Conservation (phyloP, 2,329 filamentous ascomycete genomes). For the Nothophaeocryptopus gaeumannii region DNA sequence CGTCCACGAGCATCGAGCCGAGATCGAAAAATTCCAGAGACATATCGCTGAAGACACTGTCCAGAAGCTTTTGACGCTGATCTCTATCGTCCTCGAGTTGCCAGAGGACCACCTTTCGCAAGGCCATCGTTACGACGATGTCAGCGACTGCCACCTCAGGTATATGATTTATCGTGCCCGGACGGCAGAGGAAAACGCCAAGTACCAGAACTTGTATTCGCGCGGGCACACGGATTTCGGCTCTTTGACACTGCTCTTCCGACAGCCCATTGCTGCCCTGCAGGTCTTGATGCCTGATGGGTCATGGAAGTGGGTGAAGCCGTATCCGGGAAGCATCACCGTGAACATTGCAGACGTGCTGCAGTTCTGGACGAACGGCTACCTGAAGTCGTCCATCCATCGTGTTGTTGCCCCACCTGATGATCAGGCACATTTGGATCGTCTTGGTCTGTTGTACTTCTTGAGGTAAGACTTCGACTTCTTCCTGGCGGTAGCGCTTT, state of each 20-base stretch:
- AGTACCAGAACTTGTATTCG: constrained; percentile 30
- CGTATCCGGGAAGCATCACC: constrained; percentile 41
- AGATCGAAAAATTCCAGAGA: constrained; percentile 56
- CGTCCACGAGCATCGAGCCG: constrained; percentile 49
- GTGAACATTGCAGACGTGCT: constrained; percentile 44
- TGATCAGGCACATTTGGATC: constrained; percentile 48
- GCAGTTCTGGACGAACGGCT: constrained; percentile 40
- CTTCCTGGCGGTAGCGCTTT: neutral
- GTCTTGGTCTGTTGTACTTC: constrained; percentile 46
- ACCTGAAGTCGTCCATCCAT: constrained; percentile 51
- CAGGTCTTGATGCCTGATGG: constrained; percentile 38
- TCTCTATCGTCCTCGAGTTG: constrained; percentile 60
- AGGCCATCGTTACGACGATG: constrained; percentile 57
- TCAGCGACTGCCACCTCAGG: constrained; percentile 34
- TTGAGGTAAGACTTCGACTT: constrained; percentile 20
- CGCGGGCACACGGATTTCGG: constrained; percentile 45
- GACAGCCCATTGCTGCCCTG: constrained; percentile 42
- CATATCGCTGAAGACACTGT: constrained; percentile 56
- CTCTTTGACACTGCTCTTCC: constrained; percentile 43
- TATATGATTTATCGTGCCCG: constrained; percentile 34
- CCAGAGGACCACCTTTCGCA: constrained; percentile 57
- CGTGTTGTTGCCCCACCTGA: constrained; percentile 49
- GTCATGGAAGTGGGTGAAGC: constrained; percentile 43
- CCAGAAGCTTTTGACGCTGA: constrained; percentile 56
- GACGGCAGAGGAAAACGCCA: constrained; percentile 29